Evolutionary conservation across 345 rosid genomes (phyloP), one percentile per base, ranked within the genome.

Genomic region (Anastatica hierochuntica): DNA sequence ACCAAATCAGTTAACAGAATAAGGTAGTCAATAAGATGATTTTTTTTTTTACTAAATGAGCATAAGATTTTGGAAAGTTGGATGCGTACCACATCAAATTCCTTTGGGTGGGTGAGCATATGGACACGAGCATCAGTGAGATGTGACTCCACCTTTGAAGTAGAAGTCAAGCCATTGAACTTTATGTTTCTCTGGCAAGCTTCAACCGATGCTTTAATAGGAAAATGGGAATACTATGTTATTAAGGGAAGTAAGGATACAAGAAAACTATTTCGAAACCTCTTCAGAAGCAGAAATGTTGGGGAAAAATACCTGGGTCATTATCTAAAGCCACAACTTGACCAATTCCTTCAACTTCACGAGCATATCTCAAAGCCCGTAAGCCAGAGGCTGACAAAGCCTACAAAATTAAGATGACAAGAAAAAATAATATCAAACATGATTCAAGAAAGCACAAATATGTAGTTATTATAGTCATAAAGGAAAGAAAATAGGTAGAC

Each of bases 381-480:
- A 94, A 68, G 36, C 99, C 99, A 1, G 99, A 94, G 54, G 97
- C 99, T 27, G 99, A 85, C 66, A 94, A 46, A 17, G 99, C 99
- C 99, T 94, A 63, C 8, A 54, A 11, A 63, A 45, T 38, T 37
- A 56, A 56, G 2, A 43, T 37, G 29, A 62, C 2, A 62, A 66
- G 43, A 38, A 36, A 26, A 27, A 33, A 37, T 55, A 14, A 30
- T 14, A 56, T 15, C 13, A 19, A 30, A 2, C 13, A 43, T 56
- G 52, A n/a, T n/a, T n/a, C n/a, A n/a, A n/a, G n/a, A n/a, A n/a
- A n/a, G n/a, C n/a, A n/a, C n/a, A n/a, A n/a, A n/a, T n/a, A n/a
- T n/a, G n/a, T n/a, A n/a, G n/a, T n/a, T n/a, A n/a, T n/a, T n/a
- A n/a, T n/a, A n/a, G n/a, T n/a, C n/a, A n/a, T n/a, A n/a, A n/a